Evolutionary conservation across 1,284 basidiomycete species (phyloP), one percentile per base, ranked within the genome.

Genomic region (Microbotryum saponariae): DNA sequence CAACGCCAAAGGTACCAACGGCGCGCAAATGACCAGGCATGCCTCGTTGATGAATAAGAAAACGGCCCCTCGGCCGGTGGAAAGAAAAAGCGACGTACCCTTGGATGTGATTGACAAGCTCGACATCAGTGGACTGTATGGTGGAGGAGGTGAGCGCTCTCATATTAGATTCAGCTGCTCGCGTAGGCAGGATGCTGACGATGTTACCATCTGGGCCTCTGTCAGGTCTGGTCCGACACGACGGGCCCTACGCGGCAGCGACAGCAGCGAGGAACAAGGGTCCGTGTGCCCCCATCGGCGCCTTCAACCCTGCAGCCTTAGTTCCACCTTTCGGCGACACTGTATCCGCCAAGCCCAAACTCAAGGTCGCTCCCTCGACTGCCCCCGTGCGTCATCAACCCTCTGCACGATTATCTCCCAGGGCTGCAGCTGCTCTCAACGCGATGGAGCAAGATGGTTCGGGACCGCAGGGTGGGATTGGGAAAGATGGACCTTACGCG

Each of bases 51-150:
- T 42, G 37, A 42, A 14, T 10, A 42, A 42, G 37, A 42, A 42
- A 18, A 42, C 10, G 12, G 31, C 9, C 31, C 37, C 37, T 42
- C 37, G 37, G 37, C 37, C 37, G 37, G 37, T 18, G 37, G 37
- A 42, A 51, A 55, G 57, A 25, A 66, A 63, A 51, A 61, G 61
- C 49, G 58, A 61, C 54, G 45, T 49, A 42, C 63, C 60, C 23
- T 58, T 67, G 37, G 68, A 69, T 59, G 44, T 69, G 31, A 69
- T 69, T n/a, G 68, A 69, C 56, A 54, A 62, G 4, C 66, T 69
- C 55, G 68, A 69, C 56, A 67, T 69, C 51, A 63, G 61, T 16
- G 68, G 68, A 1, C 49, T 69, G 16, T 69, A 69, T 37, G 68
- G 68, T 33, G 68, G 68, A 9, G 68, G 68, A 53, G 62, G 67